phyloP scores from a whole-genome alignment of 805 yeast genomes.

The Lipomyces orientalis region DNA sequence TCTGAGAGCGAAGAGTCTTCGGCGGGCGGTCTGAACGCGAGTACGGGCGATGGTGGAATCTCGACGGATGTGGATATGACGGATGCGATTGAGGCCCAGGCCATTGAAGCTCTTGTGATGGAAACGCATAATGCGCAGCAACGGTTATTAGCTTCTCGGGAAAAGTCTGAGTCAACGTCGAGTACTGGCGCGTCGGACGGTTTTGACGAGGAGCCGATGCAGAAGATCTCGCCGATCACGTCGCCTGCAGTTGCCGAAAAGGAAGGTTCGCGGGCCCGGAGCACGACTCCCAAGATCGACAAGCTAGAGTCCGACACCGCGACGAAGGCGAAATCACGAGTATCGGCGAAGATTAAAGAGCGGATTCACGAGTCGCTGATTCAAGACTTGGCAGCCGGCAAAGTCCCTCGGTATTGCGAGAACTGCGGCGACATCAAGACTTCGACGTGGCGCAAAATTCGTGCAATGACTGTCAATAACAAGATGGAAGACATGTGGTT shows the following conservation, averaged over 20 bases:
- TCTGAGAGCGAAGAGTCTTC: conserved; percentile 11
- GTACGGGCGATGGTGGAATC: not conserved
- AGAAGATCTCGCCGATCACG: conserved; percentile 3
- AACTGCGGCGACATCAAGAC: conserved; percentile 45
- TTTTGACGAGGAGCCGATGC: not conserved
- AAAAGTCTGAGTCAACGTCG: not conserved
- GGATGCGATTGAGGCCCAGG: not conserved
- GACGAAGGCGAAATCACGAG: not conserved
- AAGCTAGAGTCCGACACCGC: not conserved
- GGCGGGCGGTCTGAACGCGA: not conserved
- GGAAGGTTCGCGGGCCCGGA: not conserved
- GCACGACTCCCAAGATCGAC: not conserved
- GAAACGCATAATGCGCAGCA: not conserved
- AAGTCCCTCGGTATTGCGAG: conserved; percentile 41
- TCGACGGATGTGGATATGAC: not conserved
- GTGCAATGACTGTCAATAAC: conserved; percentile 30
- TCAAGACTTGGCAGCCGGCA: conserved; percentile 38
- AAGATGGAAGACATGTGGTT: conserved; percentile 21
- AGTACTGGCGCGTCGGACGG: not conserved
- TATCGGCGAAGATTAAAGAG: conserved; percentile 17
- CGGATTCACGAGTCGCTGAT: conserved; percentile 32
- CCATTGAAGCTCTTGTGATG: not conserved
- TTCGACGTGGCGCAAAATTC: conserved; percentile 43
- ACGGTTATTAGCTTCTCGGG: not conserved
- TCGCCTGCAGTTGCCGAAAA: conserved; percentile 2